Evolutionary conservation across 805 yeast genomes (phyloP), one percentile per base, ranked within the genome.

Genomic region (Cyberlindnera subsufficiens): DNA sequence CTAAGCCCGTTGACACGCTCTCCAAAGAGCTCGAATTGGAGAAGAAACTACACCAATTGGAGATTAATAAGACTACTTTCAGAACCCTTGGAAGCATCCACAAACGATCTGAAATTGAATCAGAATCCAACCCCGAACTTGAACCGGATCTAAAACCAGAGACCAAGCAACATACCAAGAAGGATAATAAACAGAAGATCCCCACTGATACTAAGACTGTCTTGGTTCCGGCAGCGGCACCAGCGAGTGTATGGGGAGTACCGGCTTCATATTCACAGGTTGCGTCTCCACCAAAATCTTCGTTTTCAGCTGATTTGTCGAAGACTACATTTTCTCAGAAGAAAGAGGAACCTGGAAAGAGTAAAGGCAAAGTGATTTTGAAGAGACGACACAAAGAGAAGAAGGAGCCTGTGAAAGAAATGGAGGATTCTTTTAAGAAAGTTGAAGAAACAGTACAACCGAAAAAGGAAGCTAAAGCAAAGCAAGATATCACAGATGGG

Each of bases 1-100:
- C 96, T 1, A 85, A 78, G 63, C 96, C 96, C 2, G 91, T 87
- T 6, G 96, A 87, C 60, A 78, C 84, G 3, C 67, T 80, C 18
- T 69, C 85, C 20, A 80, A 76, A 50, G 78, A 77, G 51, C 64
- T 71, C 37, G 91, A 84, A 53, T 64, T 83, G 18, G 90, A 83
- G 46, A 69, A 72, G 42, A 63, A 64, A 42, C 58, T 76, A 43
- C 55, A 63, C 13, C 58, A 60, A 29, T 50, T 72, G 36, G 69
- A 69, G 30, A 66, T 76, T 27, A 77, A 74, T 45, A 67, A 69
- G 39, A 75, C 79, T 2, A 65, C 62, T 0, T 58, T 47, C 42
- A 49, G 50, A 38, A 58, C 63, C 2, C 32, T 57, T 17, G 61
- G 60, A 5, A 49, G 36, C 32, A 8, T 38, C 15, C 36, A 38